These are phyloP conservation scores for Eucalyptus tenuipes DNA, from an alignment of 345 rosid genomes.

Conservation along the genomic window DNA sequence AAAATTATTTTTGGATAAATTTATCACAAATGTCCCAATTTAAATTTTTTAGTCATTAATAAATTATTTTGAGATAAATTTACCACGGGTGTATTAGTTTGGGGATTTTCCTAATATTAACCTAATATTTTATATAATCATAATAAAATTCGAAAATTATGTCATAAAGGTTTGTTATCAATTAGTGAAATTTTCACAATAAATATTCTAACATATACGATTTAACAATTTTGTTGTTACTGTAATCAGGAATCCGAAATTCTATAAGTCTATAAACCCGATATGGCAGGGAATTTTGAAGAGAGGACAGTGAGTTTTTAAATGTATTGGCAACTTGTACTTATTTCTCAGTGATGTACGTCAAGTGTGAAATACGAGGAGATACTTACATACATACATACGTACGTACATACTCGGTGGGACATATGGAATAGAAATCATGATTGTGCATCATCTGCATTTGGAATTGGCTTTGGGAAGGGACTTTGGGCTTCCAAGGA, in stretches of 20 bases:
- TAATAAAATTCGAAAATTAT: neutral
- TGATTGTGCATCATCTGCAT: rapidly evolving
- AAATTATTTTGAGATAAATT: too few species aligned
- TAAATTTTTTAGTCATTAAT: rapidly evolving
- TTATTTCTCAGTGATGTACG: neutral
- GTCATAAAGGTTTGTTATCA: neutral
- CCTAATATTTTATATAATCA: too few species aligned
- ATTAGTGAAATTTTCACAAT: neutral
- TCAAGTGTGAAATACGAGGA: neutral
- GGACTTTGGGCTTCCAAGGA: too few species aligned
- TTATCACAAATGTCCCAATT: rapidly evolving
- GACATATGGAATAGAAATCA: rapidly evolving
- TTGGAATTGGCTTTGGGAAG: too few species aligned
- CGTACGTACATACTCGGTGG: neutral
- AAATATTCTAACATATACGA: neutral
- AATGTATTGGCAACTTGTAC: neutral
- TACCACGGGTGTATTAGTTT: rapidly evolving
- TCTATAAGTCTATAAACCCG: neutral
- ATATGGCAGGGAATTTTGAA: neutral
- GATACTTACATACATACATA: neutral
- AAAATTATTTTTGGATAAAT: too few species aligned
- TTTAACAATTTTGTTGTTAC: neutral
- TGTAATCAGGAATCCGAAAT: neutral
- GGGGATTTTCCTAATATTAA: too few species aligned
- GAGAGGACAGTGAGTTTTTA: neutral